Base-by-base conservation (phyloP, 2,329 filamentous ascomycete genomes). In the Pseudogymnoascus sp. region DNA sequence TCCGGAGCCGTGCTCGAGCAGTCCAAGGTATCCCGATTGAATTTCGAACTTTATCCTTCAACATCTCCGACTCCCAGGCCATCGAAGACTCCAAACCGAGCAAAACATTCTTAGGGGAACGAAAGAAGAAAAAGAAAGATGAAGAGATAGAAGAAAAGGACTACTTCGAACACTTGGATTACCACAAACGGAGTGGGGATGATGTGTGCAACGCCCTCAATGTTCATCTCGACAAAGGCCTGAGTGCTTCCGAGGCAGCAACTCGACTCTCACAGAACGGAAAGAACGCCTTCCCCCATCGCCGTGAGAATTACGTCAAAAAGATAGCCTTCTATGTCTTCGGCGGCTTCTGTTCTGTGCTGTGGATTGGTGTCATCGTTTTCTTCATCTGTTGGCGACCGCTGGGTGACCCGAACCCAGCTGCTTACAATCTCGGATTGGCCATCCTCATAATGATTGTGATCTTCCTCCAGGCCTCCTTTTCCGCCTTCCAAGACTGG, bases 381-480 rank as follows among this genome's bases (percentile, higher is more conserved):
- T 80, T 80, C 73, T 80, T 80, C 66, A 68, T 81, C 65, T 80
- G 78, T 69, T 81, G 79, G 78, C 66, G 70, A 16, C 78, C 79
- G n/a, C 71, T 81, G 56, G 78, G 78, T 66, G 69, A 76, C 43
- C 78, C 79, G 0, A 56, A 56, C 8, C 79, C 78, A 0, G 76
- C 76, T 2, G 62, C 70, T 1, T 75, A 76, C 26, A 81, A 80
- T 66, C 73, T 81, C 1, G 77, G 77, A 12, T 74, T 81, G 6
- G 78, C 78, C 4, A 75, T 81, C 59, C 73, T 81, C 1, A 74
- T 81, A 37, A 68, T 81, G 67, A 77, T 81, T 50, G 78, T 81
- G 65, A 80, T 81, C 62, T 68, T 78, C 31, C 74, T 80, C 0
- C 78, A 81, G 63, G 78, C 79, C 35, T 70, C 71, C 31, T 81